A percentile compares a stretch with the other conserved stretches of the same genome.
phyloP scores from a whole-genome alignment of 2,329 filamentous ascomycete genomes.

The Colletotrichum magnum region DNA sequence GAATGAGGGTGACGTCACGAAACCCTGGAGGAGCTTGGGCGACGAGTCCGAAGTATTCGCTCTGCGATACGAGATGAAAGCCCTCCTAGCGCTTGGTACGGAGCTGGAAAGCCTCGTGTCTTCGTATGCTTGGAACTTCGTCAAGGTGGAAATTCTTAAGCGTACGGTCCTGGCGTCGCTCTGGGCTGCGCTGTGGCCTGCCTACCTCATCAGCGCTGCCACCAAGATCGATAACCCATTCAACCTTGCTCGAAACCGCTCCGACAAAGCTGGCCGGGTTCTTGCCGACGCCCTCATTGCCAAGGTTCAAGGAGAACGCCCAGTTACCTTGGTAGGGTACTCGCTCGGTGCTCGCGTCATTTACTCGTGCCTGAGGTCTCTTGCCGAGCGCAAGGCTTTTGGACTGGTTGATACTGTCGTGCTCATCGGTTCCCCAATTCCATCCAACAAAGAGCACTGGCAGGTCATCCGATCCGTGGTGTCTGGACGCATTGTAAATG shows the following conservation, averaged over 20 bases:
- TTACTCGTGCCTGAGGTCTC: slow-evolving; percentile 82
- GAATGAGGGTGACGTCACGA: slow-evolving; percentile 79
- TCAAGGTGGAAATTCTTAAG: slow-evolving; percentile 82
- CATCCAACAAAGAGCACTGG: slow-evolving; percentile 81
- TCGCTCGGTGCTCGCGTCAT: slow-evolving; percentile 87
- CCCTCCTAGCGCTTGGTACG: slow-evolving; percentile 82
- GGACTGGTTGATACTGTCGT: slow-evolving; percentile 88
- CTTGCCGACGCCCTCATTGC: slow-evolving; percentile 88
- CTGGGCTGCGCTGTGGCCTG: slow-evolving; percentile 78
- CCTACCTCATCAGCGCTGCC: slow-evolving; percentile 76
- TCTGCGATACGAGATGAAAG: slow-evolving; percentile 84
- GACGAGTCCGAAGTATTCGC: slow-evolving; percentile 85
- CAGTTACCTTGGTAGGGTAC: slow-evolving; percentile 85
- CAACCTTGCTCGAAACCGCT: slow-evolving; percentile 80
- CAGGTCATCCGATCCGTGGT: slow-evolving; percentile 82
- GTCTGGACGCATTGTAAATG: slow-evolving; percentile 86
- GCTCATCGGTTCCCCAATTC: slow-evolving; percentile 84
- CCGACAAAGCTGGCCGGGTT: slow-evolving; percentile 84
- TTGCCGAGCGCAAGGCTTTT: slow-evolving; percentile 85
- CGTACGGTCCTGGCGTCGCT: slow-evolving; percentile 78
- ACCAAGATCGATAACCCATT: slow-evolving; percentile 86
- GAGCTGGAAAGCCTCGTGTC: slow-evolving; percentile 80
- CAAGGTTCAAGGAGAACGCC: slow-evolving; percentile 84
- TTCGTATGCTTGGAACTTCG: slow-evolving; percentile 80
- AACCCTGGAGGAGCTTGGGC: slow-evolving; percentile 84